phyloP scores from a whole-genome alignment of 768 basidiomycete species.

The Tricholoma bakamatsutake region DNA sequence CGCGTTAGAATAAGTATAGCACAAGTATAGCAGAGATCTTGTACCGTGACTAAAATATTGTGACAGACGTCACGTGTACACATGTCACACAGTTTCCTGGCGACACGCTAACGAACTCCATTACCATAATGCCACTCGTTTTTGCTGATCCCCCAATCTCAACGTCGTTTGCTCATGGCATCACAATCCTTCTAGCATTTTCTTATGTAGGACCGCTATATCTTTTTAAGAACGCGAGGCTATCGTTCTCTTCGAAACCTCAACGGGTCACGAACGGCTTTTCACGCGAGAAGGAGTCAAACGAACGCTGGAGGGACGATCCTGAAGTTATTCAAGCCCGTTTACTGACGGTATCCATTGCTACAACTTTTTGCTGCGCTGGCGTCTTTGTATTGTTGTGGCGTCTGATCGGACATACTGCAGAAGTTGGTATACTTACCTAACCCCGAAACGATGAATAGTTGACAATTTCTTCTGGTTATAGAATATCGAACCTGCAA shows the following conservation, averaged over 20 bases:
- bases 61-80: too few species aligned
- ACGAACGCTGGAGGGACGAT: constrained; percentile 72
- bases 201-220: constrained; percentile 85
- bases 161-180: constrained; percentile 38
- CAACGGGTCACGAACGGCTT: constrained; percentile 20
- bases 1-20: too few species aligned
- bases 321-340: constrained; percentile 81
- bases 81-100: not conserved
- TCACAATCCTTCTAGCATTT: constrained; percentile 53
- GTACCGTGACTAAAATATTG: too few species aligned
- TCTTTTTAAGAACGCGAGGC: constrained; percentile 57
- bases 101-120: too few species aligned
- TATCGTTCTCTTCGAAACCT: constrained; percentile 38
- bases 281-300: constrained; percentile 19
- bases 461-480: not conserved
- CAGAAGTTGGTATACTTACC: constrained; percentile 13
- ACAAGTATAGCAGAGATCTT: too few species aligned
- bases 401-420: constrained; percentile 16
- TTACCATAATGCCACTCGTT: constrained; percentile 18
- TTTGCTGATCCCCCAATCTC: constrained; percentile 23
- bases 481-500: constrained; percentile 15
- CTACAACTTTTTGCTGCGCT: constrained; percentile 53
- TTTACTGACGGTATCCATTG: constrained; percentile 57
- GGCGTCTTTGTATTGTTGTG: constrained; percentile 43
- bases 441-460: not conserved